Conservation (phyloP, 164 flowering plant genomes). For the Annona squamosa region DNA sequence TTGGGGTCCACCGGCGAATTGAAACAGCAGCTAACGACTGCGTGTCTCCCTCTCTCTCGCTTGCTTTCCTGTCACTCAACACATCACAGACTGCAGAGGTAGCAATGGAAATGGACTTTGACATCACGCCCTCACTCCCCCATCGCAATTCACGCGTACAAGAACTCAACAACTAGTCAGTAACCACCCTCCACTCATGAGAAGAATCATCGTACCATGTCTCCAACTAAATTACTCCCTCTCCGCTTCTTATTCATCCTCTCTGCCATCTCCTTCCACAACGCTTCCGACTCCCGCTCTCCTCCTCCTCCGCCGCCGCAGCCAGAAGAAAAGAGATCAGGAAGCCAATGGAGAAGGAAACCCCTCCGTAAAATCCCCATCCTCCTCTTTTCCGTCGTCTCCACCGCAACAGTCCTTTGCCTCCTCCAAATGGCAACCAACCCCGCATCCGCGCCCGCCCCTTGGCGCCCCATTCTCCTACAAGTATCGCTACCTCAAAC, state of each 20-base stretch:
- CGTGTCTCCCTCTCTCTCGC: neutral
- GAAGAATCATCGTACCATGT: neutral
- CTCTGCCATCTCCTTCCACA: neutral
- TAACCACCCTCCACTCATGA: too few relatives aligned
- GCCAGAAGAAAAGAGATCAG: neutral
- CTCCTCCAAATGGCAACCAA: conserved; percentile 39
- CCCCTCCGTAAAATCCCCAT: conserved; percentile 42
- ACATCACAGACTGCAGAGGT: neutral
- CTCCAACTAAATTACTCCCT: neutral
- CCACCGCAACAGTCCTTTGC: conserved; percentile 45
- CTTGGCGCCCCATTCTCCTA: conserved; percentile 10
- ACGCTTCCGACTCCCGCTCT: neutral
- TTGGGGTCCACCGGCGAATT: too few relatives aligned
- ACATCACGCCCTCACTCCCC: too few relatives aligned
- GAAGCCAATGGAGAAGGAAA: conserved; percentile 8
- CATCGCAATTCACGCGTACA: too few relatives aligned
- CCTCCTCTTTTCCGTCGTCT: conserved; percentile 44
- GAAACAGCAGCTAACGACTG: too few relatives aligned
- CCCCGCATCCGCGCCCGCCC: conserved; percentile 27
- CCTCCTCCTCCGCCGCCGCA: neutral
- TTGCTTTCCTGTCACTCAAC: neutral
- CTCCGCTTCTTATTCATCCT: neutral
- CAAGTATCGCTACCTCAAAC: conserved; percentile 17
- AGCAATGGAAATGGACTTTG: neutral
- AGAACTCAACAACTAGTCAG: too few relatives aligned